Percentiles rank a stretch among this genome's conserved stretches.
Evolutionary conservation across 2,329 filamentous ascomycete species (phyloP).

Genomic region (Talaromyces sp.): DNA sequence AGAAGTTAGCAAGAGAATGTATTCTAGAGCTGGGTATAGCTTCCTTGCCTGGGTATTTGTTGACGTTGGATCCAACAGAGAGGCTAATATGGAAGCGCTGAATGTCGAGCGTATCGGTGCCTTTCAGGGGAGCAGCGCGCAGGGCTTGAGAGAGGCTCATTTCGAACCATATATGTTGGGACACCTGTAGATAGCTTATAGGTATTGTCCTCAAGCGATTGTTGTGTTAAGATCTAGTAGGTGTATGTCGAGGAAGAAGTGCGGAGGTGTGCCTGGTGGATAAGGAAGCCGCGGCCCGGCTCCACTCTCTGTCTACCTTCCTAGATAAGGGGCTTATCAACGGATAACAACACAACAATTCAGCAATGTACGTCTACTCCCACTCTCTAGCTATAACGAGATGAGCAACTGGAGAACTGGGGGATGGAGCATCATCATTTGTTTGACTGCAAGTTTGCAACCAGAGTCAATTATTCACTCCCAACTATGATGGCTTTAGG

Average conservation of each 20-base stretch:
- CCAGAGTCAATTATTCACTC: no score
- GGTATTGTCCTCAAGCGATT: not conserved
- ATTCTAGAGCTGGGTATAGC: not conserved
- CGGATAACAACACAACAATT: no score
- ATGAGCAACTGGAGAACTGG: not conserved
- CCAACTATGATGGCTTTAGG: no score
- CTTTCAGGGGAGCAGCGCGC: not conserved
- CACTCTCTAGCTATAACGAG: not conserved
- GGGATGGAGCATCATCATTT: not conserved
- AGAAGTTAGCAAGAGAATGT: not conserved
- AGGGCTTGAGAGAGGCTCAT: slow-evolving; percentile 8
- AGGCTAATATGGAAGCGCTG: slow-evolving; percentile 30
- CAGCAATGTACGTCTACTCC: no score
- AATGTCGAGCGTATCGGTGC: not conserved
- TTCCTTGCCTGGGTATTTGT: slow-evolving; percentile 41
- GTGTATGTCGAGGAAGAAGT: not conserved
- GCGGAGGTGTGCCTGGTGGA: not conserved
- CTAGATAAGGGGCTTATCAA: not conserved
- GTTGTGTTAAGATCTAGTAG: not conserved
- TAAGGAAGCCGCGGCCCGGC: not conserved
- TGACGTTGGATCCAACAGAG: slow-evolving; percentile 27
- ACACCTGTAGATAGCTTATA: not conserved
- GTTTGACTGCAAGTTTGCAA: not conserved
- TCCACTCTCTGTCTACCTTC: not conserved
- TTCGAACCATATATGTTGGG: not conserved